Evolutionary conservation across 2,329 filamentous ascomycete genomes (phyloP).

Genomic region (Aureobasidium sp.): DNA sequence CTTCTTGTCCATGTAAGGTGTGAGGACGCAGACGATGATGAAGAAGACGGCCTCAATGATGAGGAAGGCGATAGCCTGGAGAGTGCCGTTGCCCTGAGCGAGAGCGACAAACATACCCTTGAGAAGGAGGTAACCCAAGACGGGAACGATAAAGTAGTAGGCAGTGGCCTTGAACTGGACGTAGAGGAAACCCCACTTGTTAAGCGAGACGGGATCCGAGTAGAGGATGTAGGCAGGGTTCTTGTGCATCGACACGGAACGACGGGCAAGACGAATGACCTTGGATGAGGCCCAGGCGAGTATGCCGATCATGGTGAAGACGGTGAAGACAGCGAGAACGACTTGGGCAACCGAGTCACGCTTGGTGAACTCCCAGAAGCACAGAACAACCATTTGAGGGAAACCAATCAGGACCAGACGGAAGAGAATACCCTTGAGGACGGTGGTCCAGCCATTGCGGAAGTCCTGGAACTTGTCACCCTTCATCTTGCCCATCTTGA

Average conservation of each 20-base stretch:
- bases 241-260: constrained; percentile 84
- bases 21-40: constrained; percentile 67
- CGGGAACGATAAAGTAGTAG: constrained; percentile 86
- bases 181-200: constrained; percentile 98
- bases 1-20: constrained; percentile 98
- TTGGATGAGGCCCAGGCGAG: constrained; percentile 82
- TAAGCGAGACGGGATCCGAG: constrained; percentile 85
- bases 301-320: constrained; percentile 68
- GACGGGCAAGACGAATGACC: constrained; percentile 79
- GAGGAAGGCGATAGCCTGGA: constrained; percentile 74
- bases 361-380: constrained; percentile 86
- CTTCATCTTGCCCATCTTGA: constrained; percentile 69
- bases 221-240: constrained; percentile 96
- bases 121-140: constrained; percentile 68
- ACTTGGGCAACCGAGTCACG: constrained; percentile 79
- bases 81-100: constrained; percentile 58
- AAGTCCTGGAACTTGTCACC: constrained; percentile 84
- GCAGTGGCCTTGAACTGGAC: constrained; percentile 93
- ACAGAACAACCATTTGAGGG: constrained; percentile 82
- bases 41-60: constrained; percentile 74
- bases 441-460: constrained; percentile 85
- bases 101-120: constrained; percentile 87
- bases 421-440: constrained; percentile 90
- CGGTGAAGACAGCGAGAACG: constrained; percentile 80
- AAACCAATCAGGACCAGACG: constrained; percentile 79